Percentiles rank a stretch among this genome's conserved stretches.
These are phyloP conservation scores for Picochlorum sp. DNA, from an alignment of 139 green algal species.

Conservation along the genomic window DNA sequence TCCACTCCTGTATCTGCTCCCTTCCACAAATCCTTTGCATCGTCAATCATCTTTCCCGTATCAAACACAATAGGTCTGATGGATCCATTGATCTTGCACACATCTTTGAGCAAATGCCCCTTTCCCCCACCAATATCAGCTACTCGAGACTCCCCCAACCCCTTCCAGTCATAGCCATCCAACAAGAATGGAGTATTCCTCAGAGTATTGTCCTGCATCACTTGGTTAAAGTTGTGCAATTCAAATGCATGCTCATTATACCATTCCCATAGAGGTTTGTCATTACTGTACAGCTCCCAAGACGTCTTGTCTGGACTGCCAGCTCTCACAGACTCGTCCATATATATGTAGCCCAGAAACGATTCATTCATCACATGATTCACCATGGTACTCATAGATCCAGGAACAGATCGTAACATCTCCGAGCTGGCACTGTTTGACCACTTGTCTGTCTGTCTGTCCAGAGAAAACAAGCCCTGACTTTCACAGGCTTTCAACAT, in stretches of 20 bases:
- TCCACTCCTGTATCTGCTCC: background rate
- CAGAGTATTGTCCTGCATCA: background rate
- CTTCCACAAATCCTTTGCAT: slow-evolving; percentile 6
- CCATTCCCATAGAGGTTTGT: background rate
- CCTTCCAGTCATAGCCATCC: background rate
- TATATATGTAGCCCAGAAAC: background rate
- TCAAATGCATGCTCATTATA: background rate
- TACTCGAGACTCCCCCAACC: background rate
- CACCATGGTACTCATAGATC: background rate
- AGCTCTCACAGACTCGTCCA: background rate
- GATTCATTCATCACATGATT: background rate
- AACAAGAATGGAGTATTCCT: background rate
- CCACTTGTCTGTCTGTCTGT: no score
- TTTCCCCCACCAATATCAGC: background rate
- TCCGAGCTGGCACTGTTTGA: background rate
- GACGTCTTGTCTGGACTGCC: background rate
- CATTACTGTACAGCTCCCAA: background rate
- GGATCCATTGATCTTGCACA: background rate
- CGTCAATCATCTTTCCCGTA: background rate
- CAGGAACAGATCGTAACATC: background rate
- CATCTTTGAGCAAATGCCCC: background rate
- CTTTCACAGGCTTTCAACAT: no score
- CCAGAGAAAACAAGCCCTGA: no score
- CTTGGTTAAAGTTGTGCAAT: background rate
- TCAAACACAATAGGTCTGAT: slow-evolving; percentile 6